Base-by-base conservation (phyloP, 495 filamentous ascomycete species). In the Sporormia fimetaria region DNA sequence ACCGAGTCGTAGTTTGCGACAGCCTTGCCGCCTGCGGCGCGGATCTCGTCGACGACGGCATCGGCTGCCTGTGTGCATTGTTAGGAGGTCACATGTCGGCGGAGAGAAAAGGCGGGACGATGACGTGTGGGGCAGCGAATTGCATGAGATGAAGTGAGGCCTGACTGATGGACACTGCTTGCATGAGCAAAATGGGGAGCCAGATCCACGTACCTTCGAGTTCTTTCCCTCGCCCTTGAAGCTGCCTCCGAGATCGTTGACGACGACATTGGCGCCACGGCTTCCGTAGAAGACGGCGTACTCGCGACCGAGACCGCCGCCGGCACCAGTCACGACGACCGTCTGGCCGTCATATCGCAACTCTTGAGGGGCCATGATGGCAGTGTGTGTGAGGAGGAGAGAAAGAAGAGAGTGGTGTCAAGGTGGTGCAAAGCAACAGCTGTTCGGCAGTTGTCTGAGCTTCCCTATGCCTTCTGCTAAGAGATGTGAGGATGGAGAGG, bases 1-100 rank as follows among this genome's bases (percentile, higher is more conserved):
- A 98, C 90, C 63, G 80, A 87, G 76, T 96, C 80, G 69, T 98
- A 98, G 73, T 94, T 96, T 59, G 92, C 86, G 21, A 94, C 87
- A 38, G 90, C 92, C 68, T 94, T 93, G 60, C 90, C 92, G 58
- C 90, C 92, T 31, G 79, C 80, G 57, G 81, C 73, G 62, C 74
- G 77, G 67, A 98, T 98, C 66, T 96, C 86, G 49, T 94, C 70
- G 59, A 98, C 90, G 16, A 98, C 90, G 34, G 83, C 74, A 74
- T 98, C 90, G 49, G 90, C 90, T 44, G 88, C 85, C 85, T 49
- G 23, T 38, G 7, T 14, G 17, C 11, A n/a, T 27, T 10, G 44
- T 40, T 16, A 41, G 22, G n/a, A n/a, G n/a, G n/a, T n/a, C n/a
- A n/a, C n/a, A n/a, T n/a, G n/a, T n/a, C n/a, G n/a, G n/a, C n/a